A percentile compares a stretch with the other conserved stretches of the same genome.
Evolutionary conservation across 306 rosid species (phyloP).

Genomic region (Vigna nakashimae): DNA sequence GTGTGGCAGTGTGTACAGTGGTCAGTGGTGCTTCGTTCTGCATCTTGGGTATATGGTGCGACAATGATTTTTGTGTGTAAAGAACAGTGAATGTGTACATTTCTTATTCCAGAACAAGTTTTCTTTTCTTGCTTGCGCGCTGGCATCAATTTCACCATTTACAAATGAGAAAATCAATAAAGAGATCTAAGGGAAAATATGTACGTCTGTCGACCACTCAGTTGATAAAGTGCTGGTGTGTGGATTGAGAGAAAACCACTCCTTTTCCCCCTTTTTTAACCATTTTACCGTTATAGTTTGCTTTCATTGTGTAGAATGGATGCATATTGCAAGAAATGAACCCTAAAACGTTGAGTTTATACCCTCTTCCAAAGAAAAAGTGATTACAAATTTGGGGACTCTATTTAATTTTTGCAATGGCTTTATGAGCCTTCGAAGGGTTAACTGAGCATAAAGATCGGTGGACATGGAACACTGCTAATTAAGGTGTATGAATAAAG

Average conservation of each 20-base stretch:
- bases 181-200: neutral
- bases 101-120: too few species aligned
- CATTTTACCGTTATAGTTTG: neutral
- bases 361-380: neutral
- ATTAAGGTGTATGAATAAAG: neutral
- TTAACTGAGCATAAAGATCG: conserved; percentile 9
- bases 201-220: neutral
- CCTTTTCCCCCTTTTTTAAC: neutral
- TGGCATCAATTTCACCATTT: neutral
- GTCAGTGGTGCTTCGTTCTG: too few species aligned
- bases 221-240: neutral
- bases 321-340: neutral
- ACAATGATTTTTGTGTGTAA: neutral
- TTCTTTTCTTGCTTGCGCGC: too few species aligned
- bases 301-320: too few species aligned
- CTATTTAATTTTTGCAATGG: conserved; percentile 23
- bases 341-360: conserved; percentile 5
- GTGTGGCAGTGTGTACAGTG: too few species aligned
- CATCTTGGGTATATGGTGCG: too few species aligned
- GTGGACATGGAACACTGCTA: neutral
- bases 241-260: neutral
- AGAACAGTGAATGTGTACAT: neutral
- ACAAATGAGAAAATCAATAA: neutral
- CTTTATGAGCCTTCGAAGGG: conserved; percentile 39
- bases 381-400: conserved; percentile 27